Evolutionary conservation across 1,284 basidiomycete species (phyloP).

Genomic region (Heterobasidion irregulare): DNA sequence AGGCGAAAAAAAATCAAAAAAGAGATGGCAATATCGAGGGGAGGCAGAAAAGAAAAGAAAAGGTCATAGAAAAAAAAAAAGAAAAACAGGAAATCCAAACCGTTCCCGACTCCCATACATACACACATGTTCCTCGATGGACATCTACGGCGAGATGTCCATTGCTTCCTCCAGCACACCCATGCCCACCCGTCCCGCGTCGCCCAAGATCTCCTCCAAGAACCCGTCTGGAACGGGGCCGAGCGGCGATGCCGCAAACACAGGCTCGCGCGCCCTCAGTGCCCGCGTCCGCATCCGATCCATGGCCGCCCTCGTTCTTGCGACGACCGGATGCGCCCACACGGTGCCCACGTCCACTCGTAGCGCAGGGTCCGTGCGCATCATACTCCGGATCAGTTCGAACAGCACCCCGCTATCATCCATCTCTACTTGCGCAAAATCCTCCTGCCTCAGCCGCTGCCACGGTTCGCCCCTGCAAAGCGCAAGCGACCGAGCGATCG

Average conservation of each 20-base stretch:
- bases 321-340: constrained; percentile 60
- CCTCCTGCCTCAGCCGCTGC: constrained; percentile 89
- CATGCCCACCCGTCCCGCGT: constrained; percentile 31
- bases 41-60: neutral
- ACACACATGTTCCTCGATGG: neutral
- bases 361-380: constrained; percentile 60
- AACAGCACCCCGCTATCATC: constrained; percentile 62
- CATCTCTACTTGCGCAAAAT: constrained; percentile 86
- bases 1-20: neutral
- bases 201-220: constrained; percentile 51
- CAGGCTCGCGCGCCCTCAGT: constrained; percentile 29
- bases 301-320: constrained; percentile 61
- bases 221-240: constrained; percentile 50
- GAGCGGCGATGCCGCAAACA: constrained; percentile 62
- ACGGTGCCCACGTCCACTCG: constrained; percentile 59
- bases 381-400: constrained; percentile 69
- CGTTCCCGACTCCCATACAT: too few species aligned
- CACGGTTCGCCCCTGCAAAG: constrained; percentile 74
- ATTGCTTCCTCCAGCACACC: constrained; percentile 20
- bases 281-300: constrained; percentile 30
- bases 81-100: neutral
- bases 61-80: neutral
- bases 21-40: neutral
- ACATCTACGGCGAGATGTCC: constrained; percentile 7
- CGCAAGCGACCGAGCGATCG: neutral